These are phyloP conservation scores for Trichoderma breve DNA, from an alignment of 2,329 filamentous ascomycete genomes.

Conservation along the genomic window DNA sequence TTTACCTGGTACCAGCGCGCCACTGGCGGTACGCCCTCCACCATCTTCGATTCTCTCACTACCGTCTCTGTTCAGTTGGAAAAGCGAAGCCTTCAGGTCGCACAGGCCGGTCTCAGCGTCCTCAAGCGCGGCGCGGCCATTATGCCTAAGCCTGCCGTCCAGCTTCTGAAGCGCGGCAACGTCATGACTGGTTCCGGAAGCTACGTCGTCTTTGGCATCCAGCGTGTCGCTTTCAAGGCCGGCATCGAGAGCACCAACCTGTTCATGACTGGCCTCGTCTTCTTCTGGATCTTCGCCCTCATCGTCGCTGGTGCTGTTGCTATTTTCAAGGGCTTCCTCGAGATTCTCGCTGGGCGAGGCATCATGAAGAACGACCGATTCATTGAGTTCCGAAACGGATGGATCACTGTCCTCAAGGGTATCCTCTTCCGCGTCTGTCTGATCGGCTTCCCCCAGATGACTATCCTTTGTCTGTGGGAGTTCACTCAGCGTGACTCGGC, in stretches of 20 bases:
- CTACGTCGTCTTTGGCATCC: conserved; percentile 73
- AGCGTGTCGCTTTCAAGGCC: conserved; percentile 83
- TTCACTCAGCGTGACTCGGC: conserved; percentile 82
- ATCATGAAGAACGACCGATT: conserved; percentile 86
- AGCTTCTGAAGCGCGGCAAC: conserved; percentile 54
- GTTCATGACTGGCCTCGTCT: conserved; percentile 86
- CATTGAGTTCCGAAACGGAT: conserved; percentile 89
- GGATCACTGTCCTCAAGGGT: conserved; percentile 88
- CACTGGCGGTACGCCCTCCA: conserved; percentile 82
- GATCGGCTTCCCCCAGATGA: conserved; percentile 89
- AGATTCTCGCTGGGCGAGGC: conserved; percentile 69
- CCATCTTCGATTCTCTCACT: conserved; percentile 69
- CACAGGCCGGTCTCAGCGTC: conserved; percentile 42
- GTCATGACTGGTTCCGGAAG: conserved; percentile 53
- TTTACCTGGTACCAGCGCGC: conserved; percentile 95
- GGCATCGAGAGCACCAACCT: conserved; percentile 87
- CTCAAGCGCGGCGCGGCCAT: conserved; percentile 56
- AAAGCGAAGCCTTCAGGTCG: conserved; percentile 52
- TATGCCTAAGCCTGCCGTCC: conserved; percentile 43
- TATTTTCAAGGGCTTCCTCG: conserved; percentile 77
- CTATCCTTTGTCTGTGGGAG: conserved; percentile 89
- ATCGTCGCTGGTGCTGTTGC: conserved; percentile 70
- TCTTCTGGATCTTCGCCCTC: conserved; percentile 82
- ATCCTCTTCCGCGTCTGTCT: conserved; percentile 88
- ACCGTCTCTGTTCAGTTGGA: conserved; percentile 81